Base-by-base conservation (phyloP, 2,329 filamentous ascomycete species). In the Pseudocercospora ulei region DNA sequence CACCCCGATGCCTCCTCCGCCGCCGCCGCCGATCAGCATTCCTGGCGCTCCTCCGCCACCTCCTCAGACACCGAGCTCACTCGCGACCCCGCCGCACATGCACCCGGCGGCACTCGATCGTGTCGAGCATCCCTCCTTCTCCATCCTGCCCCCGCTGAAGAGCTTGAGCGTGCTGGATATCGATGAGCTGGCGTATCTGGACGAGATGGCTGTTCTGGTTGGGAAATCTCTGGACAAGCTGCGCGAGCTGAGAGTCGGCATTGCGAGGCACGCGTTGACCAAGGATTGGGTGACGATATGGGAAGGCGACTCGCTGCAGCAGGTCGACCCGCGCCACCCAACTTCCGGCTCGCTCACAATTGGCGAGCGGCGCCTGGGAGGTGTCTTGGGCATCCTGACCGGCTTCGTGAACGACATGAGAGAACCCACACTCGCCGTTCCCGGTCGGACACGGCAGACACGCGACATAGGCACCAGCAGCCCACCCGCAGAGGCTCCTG, bases 51-150 rank as follows among this genome's bases (percentile, higher is more conserved):
- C 43, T 5, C 43, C 43, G 8, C 37, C 43, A 13, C 38, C 41
- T 6, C 18, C 36, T 18, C 38, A 41, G 17, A 36, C 38, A 9
- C 19, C 14, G 17, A 36, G 34, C 18, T 36, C 34, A 12, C 19
- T 28, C 13, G 28, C 23, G 35, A 33, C 27, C 13, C 39, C 38
- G 12, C 47, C 46, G 12, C 38, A 41, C 7, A 43, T 51, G 13
- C 48, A 49, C 23, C 38, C 50, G 40, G 55, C 59, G 11, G 39
- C 59, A 53, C 43, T 69, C 58, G 54, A 70, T 49, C 69, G 72
- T 37, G 78, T 85, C 16, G 82, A 88, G 60, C 80, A 82, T 50
- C 83, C 83, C 1, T 85, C 80, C 1, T 82, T 90, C 52, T 88
- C 81, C 28, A 74, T 83, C 6, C 66, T 92, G 5, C 82, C 82